Evolutionary conservation across 2,329 filamentous ascomycete species (phyloP).

Genomic region (Paraconiothyrium brasiliense): DNA sequence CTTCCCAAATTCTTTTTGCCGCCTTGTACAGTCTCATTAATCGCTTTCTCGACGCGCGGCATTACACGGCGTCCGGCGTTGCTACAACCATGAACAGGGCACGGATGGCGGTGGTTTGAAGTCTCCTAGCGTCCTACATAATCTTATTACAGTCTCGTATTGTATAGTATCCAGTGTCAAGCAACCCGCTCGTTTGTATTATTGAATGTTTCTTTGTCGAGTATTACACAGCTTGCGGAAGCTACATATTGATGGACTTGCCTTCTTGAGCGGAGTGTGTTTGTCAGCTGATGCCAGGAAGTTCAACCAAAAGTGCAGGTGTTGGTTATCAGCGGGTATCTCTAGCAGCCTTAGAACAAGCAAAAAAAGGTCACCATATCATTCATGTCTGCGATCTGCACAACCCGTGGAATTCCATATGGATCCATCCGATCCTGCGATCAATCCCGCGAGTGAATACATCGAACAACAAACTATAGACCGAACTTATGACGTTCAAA

Average conservation of each 20-base stretch:
- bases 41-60: slow-evolving; percentile 8
- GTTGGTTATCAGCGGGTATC: background rate
- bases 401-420: too few species aligned
- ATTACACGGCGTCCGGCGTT: slow-evolving; percentile 24
- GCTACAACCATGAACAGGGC: slow-evolving; percentile 4
- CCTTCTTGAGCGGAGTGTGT: background rate
- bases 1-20: background rate
- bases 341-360: background rate
- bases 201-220: slow-evolving; percentile 3
- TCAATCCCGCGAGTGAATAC: too few species aligned
- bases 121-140: slow-evolving; percentile 1
- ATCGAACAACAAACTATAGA: too few species aligned
- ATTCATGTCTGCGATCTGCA: too few species aligned
- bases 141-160: slow-evolving; percentile 4
- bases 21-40: slow-evolving; percentile 18
- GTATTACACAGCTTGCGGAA: background rate
- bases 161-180: slow-evolving; percentile 8
- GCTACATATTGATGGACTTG: background rate
- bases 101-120: slow-evolving; percentile 5
- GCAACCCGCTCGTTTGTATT: slow-evolving; percentile 17
- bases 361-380: background rate
- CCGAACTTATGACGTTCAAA: too few species aligned
- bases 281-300: background rate
- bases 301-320: background rate
- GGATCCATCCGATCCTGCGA: too few species aligned